Evolutionary conservation across 305 asterid genomes (phyloP), one percentile per base, ranked within the genome.

Genomic region (Fraxinus dipetala): DNA sequence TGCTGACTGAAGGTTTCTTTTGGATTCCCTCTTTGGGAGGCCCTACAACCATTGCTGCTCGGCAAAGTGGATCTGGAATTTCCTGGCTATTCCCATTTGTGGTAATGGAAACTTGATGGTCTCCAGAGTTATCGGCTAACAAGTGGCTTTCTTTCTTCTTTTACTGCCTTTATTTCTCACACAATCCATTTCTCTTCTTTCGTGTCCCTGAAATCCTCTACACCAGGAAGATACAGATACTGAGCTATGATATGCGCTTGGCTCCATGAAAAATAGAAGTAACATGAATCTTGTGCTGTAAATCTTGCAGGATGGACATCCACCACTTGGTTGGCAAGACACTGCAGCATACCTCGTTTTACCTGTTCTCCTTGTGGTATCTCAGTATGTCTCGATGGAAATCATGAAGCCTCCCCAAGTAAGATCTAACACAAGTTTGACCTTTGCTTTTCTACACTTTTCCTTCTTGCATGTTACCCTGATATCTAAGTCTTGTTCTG

Each of bases 1-100:
- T 96, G 87, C 90, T 96, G 67, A 96, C 99, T 10, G 99, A 96
- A 89, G 99, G 99, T 83, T 96, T 96, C 91, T 93, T 96, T 85
- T 96, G 99, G 99, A 96, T 96, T 84, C 99, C 99, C 83, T 96
- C 99, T 84, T 85, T 96, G 97, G 99, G 99, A 77, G 99, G 99
- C 79, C 99, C 99, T 72, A 96, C 99, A 75, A 80, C 99, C 51
- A 92, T 96, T 84, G 99, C 99, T 83, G 99, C 99, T 82, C 94
- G 99, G 75, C 98, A 94, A 88, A 96, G 96, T 85, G 98, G 99
- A 83, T 74, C 99, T 59, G 99, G 98, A 79, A 90, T 96, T 84
- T 96, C 99, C 80, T 96, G 99, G 99, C 87, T 96, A 72, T 79
- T 96, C 73, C 98, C 99, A 0, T 96, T 96, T 90, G 98, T 94